Percentiles rank a stretch among this genome's conserved stretches.
phyloP scores from a whole-genome alignment of 2,329 filamentous ascomycete genomes.

The Diaporthe nobilis region DNA sequence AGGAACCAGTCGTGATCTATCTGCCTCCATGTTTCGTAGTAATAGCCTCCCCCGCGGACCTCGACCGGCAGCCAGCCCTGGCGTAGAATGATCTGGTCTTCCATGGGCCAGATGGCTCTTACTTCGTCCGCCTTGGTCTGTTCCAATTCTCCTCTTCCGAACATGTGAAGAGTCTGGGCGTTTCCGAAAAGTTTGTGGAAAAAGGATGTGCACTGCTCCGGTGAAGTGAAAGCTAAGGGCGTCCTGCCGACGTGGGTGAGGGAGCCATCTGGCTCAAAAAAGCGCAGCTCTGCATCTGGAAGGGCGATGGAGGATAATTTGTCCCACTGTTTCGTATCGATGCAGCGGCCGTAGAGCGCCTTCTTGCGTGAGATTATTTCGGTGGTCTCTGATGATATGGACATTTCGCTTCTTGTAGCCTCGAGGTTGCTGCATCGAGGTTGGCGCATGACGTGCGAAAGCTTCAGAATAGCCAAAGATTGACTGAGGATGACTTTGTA shows the following conservation, averaged over 20 bases:
- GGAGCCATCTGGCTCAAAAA: constrained; percentile 8
- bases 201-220: constrained; percentile 41
- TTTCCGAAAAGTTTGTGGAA: constrained; percentile 44
- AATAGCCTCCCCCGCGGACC: constrained; percentile 24
- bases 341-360: constrained; percentile 45
- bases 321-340: constrained; percentile 48
- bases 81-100: background rate
- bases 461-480: background rate
- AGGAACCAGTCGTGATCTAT: constrained; percentile 33
- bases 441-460: no score
- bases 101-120: constrained; percentile 44
- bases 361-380: constrained; percentile 47
- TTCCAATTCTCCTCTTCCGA: constrained; percentile 46
- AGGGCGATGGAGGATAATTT: constrained; percentile 45
- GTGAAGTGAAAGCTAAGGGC: constrained; percentile 22
- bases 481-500: background rate
- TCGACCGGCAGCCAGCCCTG: background rate
- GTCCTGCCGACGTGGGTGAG: background rate
- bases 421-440: no score
- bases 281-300: constrained; percentile 44
- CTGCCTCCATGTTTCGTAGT: constrained; percentile 37
- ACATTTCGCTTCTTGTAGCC: background rate
- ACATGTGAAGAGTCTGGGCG: constrained; percentile 46
- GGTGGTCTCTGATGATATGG: constrained; percentile 43
- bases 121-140: constrained; percentile 45